These are phyloP conservation scores for Castanopsis chinensis DNA, from an alignment of 306 rosid species.

Conservation along the genomic window DNA sequence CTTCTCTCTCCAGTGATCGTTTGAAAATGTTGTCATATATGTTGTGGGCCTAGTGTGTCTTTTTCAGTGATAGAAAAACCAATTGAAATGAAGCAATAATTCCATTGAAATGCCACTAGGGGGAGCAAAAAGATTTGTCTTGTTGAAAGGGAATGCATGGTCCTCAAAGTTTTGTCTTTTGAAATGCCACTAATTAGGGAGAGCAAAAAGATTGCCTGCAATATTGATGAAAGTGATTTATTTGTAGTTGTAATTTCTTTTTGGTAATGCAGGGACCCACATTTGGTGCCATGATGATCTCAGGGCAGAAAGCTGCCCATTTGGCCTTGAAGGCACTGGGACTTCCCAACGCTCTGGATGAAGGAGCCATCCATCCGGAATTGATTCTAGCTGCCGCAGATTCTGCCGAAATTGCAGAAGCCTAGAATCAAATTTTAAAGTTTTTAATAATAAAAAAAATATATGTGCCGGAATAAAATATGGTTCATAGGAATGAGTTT, in stretches of 20 bases:
- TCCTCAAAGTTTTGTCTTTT: background rate
- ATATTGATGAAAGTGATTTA: background rate
- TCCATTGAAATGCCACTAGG: too few species aligned
- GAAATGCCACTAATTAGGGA: background rate
- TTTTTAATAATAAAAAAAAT: background rate
- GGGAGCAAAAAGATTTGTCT: too few species aligned
- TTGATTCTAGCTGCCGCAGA: conserved; percentile 70
- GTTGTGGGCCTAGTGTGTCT: too few species aligned
- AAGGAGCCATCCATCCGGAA: conserved; percentile 49
- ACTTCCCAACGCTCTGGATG: conserved; percentile 53
- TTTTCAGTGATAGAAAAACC: too few species aligned
- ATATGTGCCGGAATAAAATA: conserved; percentile 15
- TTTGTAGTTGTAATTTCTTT: background rate
- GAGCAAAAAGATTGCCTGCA: background rate
- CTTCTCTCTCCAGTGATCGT: too few species aligned
- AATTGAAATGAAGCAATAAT: too few species aligned
- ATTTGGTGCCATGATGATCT: conserved; percentile 96
- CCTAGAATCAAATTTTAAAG: conserved; percentile 19
- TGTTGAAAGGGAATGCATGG: background rate
- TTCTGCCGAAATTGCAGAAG: conserved; percentile 48
- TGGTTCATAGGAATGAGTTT: background rate
- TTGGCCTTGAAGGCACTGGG: conserved; percentile 71
- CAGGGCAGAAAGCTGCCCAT: conserved; percentile 92
- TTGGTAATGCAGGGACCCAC: conserved; percentile 81
- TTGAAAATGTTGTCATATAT: too few species aligned